Conservation (phyloP, 495 filamentous ascomycete species). For the Annulohypoxylon nitens region DNA sequence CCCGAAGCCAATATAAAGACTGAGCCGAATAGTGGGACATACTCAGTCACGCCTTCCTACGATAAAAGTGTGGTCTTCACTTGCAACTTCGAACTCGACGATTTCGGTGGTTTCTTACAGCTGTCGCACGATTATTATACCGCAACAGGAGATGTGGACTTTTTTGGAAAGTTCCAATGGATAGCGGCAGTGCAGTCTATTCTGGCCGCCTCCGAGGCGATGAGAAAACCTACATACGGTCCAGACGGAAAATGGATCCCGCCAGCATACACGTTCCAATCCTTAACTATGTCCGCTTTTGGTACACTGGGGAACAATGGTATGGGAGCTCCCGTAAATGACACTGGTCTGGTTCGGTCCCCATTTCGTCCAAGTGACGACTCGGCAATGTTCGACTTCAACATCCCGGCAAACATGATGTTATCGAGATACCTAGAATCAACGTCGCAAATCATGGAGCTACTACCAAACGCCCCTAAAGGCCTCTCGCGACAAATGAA, state of each 20-base stretch:
- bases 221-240: conserved; percentile 70
- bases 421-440: conserved; percentile 69
- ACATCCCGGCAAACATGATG: conserved; percentile 76
- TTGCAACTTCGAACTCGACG: conserved; percentile 76
- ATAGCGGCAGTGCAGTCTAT: conserved; percentile 67
- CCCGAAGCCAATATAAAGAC: conserved; percentile 64
- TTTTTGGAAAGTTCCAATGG: conserved; percentile 73
- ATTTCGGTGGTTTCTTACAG: conserved; percentile 71
- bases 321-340: conserved; percentile 69
- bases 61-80: conserved; percentile 67
- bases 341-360: conserved; percentile 71
- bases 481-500: conserved; percentile 66
- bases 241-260: conserved; percentile 65
- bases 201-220: conserved; percentile 68
- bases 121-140: conserved; percentile 70
- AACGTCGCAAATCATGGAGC: conserved; percentile 66
- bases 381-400: conserved; percentile 68
- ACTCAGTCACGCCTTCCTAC: conserved; percentile 65
- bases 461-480: conserved; percentile 58
- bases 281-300: conserved; percentile 66
- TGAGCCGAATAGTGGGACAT: conserved; percentile 61
- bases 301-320: conserved; percentile 74
- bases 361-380: conserved; percentile 76
- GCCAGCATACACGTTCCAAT: conserved; percentile 70
- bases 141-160: conserved; percentile 65